Evolutionary conservation across 352 stramenopile genomes (phyloP), one percentile per base, ranked within the genome.

Genomic region (Pythium folliculosum): DNA sequence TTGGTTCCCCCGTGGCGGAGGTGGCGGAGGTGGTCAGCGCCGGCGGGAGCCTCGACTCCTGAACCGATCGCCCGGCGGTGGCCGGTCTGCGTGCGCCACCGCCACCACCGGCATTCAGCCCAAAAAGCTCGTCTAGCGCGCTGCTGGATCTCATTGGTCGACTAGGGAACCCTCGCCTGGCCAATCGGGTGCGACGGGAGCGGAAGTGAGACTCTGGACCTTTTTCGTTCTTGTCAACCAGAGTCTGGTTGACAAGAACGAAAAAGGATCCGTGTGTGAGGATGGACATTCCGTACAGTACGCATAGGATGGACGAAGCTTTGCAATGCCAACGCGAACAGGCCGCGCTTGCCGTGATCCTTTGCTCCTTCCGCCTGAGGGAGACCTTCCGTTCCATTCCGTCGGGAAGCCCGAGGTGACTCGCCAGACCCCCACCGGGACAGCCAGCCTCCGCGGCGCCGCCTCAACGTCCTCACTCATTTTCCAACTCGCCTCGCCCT

Each of bases 381-480:
- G 43, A 12, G 14, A 21, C 19, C 44, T 23, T 23, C 44, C 22
- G n/a, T 50, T 23, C 44, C 19, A 50, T 27, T 50, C 44, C 43
- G 43, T 48, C 43, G 10, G 12, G 43, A 48, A 32, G 27, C 27
- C 27, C 27, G 5, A 32, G 27, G 27, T 32, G 27, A 32, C 27
- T 5, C 2, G 27, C 27, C 27, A 5, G 27, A 32, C 27, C 27
- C 44, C 44, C 17, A 21, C 40, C 40, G 40, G 17, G 40, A n/a
- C n/a, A n/a, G n/a, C n/a, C n/a, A n/a, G n/a, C n/a, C n/a, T n/a
- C n/a, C n/a, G n/a, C n/a, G n/a, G n/a, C n/a, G n/a, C n/a, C n/a
- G 49, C 50, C 40, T 47, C 40, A 47, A 47, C 40, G 13, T n/a
- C 10, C 40, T 60, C 60, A 67, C 43, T 60, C 60, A 67, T 30